Base-by-base conservation (phyloP, 441 rosid genomes). In the Eutrema salsugineum region DNA sequence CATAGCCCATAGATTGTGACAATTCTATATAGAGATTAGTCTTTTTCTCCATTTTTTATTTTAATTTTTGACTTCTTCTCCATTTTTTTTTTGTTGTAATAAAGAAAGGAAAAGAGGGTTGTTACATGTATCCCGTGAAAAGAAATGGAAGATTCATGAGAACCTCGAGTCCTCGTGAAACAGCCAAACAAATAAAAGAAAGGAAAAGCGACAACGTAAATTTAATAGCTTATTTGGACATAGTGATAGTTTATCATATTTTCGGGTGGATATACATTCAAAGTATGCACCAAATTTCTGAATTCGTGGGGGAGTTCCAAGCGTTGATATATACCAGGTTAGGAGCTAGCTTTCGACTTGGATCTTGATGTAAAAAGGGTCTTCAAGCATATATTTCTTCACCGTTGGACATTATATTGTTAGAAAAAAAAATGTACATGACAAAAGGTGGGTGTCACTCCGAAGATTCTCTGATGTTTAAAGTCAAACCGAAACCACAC, bases 161-260 rank as follows among this genome's bases (percentile, higher is more conserved):
- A 59, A 57, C 30, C 24, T 15, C 36, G 43, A 35, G 47, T 64
- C 46, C 69, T 48, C 69, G 57, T 64, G 57, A 48, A 36, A 64
- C 40, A 19, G 42, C 57, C 69, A 48, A 14, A 48, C 35, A 33
- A 33, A n/a, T n/a, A 33, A 63, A 10, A 11, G 35, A 22, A 63
- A 48, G 35, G 22, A 33, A 64, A 48, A 35, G 14, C 33, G 42
- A 16, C 19, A 6, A 47, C 5, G 14, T 48, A 64, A 48, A 32
- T 47, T 15, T 46, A 63, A 63, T 32, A 44, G 24, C 9, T 62
- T 30, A 22, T 44, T 33, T 16, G 16, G 16, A 62, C 10, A 43
- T 6, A 6, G 9, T 61, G 6, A 43, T 6, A 6, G 9, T 61
- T 61, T 61, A 43, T 16, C 27, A 28, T 27, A n/a, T 43, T 43